Evolutionary conservation across 2,329 filamentous ascomycete species (phyloP).

Genomic region (Tolypocladium nubicola): DNA sequence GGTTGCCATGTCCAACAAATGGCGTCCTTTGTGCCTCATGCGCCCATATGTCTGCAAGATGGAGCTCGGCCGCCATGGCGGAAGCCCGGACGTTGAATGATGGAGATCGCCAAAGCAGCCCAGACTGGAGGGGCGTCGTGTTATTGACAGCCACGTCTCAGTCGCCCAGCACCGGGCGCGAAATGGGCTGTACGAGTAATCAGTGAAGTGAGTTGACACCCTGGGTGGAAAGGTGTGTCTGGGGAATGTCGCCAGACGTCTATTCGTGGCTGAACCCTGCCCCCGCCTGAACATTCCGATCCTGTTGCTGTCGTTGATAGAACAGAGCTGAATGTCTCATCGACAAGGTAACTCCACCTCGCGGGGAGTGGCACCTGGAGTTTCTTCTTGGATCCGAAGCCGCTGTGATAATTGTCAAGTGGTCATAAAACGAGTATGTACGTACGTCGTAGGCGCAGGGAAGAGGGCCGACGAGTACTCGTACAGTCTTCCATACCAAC

Average conservation of each 20-base stretch:
- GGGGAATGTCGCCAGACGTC: neutral
- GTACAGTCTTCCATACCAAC: neutral
- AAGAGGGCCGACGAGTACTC: too few relatives aligned
- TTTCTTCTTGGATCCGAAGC: neutral
- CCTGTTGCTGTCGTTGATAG: neutral
- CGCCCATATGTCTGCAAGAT: neutral
- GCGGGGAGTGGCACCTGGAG: neutral
- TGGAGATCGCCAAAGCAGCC: neutral
- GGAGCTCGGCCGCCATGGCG: neutral
- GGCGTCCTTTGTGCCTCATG: neutral
- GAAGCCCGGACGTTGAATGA: neutral
- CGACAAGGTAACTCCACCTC: neutral
- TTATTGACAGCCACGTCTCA: neutral
- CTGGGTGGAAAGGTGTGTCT: neutral
- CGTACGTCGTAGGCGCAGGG: neutral
- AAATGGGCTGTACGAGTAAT: neutral
- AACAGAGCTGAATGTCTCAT: neutral
- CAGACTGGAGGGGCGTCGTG: neutral
- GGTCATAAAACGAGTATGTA: neutral
- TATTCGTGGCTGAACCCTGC: neutral
- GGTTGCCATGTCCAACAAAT: neutral
- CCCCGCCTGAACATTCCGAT: neutral
- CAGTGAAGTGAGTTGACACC: neutral
- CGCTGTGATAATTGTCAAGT: neutral
- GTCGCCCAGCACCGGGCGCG: neutral